phyloP scores from a whole-genome alignment of 129 eudicot species.

The Mikania micrantha region DNA sequence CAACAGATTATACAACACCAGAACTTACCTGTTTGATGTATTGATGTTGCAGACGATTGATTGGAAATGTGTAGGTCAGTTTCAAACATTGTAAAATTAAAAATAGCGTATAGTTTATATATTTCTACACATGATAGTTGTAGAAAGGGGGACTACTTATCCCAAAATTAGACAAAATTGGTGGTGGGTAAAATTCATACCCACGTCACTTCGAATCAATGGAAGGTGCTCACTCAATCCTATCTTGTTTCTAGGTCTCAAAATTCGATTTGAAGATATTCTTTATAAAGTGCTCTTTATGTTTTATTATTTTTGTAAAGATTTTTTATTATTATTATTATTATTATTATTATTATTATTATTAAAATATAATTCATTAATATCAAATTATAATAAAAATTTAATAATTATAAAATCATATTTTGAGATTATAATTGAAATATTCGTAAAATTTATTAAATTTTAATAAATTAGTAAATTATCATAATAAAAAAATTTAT shows the following conservation, averaged over 20 bases:
- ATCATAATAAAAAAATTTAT: no score
- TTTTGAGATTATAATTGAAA: no score
- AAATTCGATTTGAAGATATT: background rate
- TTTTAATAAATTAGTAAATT: no score
- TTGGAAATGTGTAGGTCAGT: background rate
- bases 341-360: no score
- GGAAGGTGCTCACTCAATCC: constrained; percentile 18
- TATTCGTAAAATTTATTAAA: no score
- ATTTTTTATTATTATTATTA: no score
- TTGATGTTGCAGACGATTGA: background rate
- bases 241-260: constrained; percentile 16
- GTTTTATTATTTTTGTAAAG: no score
- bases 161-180: constrained; percentile 8
- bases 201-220: constrained; percentile 26
- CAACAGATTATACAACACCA: background rate
- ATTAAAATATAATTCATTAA: no score
- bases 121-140: constrained; percentile 3
- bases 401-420: no score
- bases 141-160: constrained; percentile 15
- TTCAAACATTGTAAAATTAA: constrained; percentile 11
- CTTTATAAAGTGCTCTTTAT: background rate
- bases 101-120: constrained; percentile 3
- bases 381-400: no score
- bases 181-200: constrained; percentile 20
- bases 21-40: constrained; percentile 15